These are phyloP conservation scores for Ganoderma multipileum DNA, from an alignment of 1,284 basidiomycete genomes.

Conservation along the genomic window DNA sequence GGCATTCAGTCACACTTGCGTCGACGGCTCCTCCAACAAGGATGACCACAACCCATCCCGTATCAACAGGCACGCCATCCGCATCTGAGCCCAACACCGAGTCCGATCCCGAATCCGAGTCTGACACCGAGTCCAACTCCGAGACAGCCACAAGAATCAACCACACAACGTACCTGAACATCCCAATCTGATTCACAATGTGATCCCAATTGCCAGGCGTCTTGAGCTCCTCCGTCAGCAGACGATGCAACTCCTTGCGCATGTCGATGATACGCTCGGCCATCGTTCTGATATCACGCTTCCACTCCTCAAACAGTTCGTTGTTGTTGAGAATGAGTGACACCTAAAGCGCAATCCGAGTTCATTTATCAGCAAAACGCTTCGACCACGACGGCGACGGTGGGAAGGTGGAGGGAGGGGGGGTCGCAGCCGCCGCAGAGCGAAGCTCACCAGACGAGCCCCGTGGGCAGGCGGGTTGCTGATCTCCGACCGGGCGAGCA, in stretches of 20 bases:
- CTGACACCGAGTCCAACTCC: not conserved
- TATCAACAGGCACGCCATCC: constrained; percentile 11
- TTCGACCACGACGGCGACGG: not conserved
- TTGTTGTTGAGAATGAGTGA: constrained; percentile 80
- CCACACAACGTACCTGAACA: constrained; percentile 77
- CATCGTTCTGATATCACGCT: constrained; percentile 92
- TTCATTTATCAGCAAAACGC: constrained; percentile 21
- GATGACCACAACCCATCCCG: constrained; percentile 15
- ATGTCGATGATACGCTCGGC: constrained; percentile 90
- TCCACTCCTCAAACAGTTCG: constrained; percentile 86
- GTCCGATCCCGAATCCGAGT: not conserved
- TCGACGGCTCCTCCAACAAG: constrained; percentile 15
- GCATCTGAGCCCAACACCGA: not conserved
- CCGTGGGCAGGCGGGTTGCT: constrained; percentile 93
- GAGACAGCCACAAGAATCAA: constrained; percentile 2
- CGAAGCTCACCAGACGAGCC: constrained; percentile 74
- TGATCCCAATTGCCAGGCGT: constrained; percentile 95
- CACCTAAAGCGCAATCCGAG: constrained; percentile 52
- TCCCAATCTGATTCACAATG: constrained; percentile 90
- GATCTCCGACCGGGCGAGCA: constrained; percentile 91
- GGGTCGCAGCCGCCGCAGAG: not conserved
- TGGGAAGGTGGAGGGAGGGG: not conserved
- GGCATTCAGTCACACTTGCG: constrained; percentile 16
- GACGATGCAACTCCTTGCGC: constrained; percentile 80
- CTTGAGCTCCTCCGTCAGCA: constrained; percentile 84